These are phyloP conservation scores for Crithidia sp. DNA, from an alignment of 208 protist genomes.

Conservation along the genomic window DNA sequence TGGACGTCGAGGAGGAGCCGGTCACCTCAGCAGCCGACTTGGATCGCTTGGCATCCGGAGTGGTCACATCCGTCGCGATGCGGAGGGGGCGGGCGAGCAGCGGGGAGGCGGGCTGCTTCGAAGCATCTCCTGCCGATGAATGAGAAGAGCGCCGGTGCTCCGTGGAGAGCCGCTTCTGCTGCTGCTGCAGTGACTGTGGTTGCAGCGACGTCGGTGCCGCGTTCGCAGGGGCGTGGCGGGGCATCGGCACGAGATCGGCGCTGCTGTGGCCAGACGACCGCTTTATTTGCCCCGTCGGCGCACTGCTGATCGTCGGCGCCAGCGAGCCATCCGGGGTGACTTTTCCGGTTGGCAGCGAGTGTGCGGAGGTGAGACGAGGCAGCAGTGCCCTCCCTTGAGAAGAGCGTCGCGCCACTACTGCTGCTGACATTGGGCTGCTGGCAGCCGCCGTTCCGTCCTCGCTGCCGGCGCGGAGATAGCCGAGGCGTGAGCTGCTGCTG, in stretches of 20 bases:
- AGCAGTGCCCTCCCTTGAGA: background rate
- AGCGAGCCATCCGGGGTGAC: background rate
- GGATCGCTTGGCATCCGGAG: background rate
- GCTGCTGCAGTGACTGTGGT: too few species aligned
- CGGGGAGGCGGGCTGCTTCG: too few species aligned
- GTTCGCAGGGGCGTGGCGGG: background rate
- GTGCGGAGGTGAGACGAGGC: constrained; percentile 5
- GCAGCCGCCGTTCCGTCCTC: too few species aligned
- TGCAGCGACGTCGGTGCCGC: background rate
- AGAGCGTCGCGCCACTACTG: background rate
- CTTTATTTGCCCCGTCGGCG: background rate
- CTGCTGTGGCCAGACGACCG: background rate
- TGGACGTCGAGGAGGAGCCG: constrained; percentile 3
- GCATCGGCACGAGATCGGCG: background rate
- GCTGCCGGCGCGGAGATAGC: too few species aligned
- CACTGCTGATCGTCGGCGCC: background rate
- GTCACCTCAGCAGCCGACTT: background rate
- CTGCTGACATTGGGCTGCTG: background rate
- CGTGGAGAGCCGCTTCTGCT: background rate
- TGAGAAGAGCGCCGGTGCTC: too few species aligned
- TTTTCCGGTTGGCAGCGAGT: background rate
- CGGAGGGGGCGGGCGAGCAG: background rate
- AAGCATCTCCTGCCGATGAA: background rate
- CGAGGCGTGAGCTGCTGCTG: too few species aligned
- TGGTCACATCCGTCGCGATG: background rate